Percentiles rank a stretch among this genome's conserved stretches.
phyloP scores from a whole-genome alignment of 108 stramenopile genomes.

The Epipyxis sp. region DNA sequence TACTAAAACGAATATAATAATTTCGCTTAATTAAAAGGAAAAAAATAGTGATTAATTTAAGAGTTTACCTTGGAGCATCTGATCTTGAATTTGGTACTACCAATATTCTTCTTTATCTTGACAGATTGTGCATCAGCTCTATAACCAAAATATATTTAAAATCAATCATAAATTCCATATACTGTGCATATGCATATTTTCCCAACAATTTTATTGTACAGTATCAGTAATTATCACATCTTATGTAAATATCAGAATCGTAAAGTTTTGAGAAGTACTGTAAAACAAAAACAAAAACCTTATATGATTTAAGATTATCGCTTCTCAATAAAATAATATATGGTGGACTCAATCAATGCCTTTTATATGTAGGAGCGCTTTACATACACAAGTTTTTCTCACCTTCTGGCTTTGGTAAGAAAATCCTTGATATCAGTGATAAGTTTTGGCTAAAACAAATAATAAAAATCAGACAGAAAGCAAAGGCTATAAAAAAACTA shows the following conservation, averaged over 20 bases:
- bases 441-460: slow-evolving; percentile 24
- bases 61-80: slow-evolving; percentile 76
- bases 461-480: too few species aligned
- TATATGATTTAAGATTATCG: background rate
- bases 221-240: too few species aligned
- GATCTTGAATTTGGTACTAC: slow-evolving; percentile 93
- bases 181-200: too few species aligned
- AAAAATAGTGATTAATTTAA: background rate
- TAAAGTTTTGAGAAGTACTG: slow-evolving; percentile 34
- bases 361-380: background rate
- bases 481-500: too few species aligned
- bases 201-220: too few species aligned
- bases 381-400: background rate
- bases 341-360: background rate
- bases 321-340: background rate
- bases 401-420: slow-evolving; percentile 8
- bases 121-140: slow-evolving; percentile 85
- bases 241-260: too few species aligned
- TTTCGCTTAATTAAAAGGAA: background rate
- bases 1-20: slow-evolving; percentile 40
- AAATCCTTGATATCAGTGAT: slow-evolving; percentile 30
- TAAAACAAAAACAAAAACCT: background rate
- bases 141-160: too few species aligned
- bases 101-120: slow-evolving; percentile 85
- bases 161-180: too few species aligned